Conservation (phyloP, 108 stramenopile species). For the Schizochytrium sp. region DNA sequence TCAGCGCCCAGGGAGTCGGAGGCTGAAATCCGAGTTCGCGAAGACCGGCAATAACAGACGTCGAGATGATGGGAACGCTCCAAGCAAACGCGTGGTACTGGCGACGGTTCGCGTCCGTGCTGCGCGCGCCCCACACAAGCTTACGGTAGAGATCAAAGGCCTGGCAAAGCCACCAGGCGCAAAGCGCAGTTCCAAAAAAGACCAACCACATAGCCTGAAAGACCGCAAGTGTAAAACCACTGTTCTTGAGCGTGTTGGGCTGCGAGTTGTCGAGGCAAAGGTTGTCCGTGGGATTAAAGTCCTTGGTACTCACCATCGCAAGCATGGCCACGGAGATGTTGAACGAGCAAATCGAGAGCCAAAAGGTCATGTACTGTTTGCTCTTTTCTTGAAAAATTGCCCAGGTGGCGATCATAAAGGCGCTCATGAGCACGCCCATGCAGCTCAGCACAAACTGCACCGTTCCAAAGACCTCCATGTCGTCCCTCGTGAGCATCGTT, state of each 20-base stretch:
- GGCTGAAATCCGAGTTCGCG: background rate
- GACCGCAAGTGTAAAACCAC: background rate
- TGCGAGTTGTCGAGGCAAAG: background rate
- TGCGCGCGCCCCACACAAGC: background rate
- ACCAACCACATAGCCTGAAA: background rate
- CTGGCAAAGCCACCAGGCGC: background rate
- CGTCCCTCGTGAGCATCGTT: background rate
- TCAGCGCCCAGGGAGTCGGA: background rate
- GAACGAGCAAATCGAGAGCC: constrained; percentile 3
- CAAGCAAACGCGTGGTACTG: background rate
- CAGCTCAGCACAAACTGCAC: background rate
- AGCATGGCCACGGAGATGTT: background rate
- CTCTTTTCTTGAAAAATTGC: background rate
- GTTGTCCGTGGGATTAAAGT: background rate
- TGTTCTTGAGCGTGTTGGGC: background rate
- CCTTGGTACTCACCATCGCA: background rate
- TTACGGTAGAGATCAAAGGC: background rate
- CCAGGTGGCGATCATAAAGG: background rate
- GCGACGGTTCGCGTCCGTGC: background rate
- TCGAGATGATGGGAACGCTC: background rate
- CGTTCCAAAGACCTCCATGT: background rate
- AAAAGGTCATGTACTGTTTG: constrained; percentile 16
- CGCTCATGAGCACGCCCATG: background rate
- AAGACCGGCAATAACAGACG: background rate
- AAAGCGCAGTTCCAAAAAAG: background rate